Evolutionary conservation across 805 yeast species (phyloP), one percentile per base, ranked within the genome.

Genomic region (Spathaspora gorwiae): DNA sequence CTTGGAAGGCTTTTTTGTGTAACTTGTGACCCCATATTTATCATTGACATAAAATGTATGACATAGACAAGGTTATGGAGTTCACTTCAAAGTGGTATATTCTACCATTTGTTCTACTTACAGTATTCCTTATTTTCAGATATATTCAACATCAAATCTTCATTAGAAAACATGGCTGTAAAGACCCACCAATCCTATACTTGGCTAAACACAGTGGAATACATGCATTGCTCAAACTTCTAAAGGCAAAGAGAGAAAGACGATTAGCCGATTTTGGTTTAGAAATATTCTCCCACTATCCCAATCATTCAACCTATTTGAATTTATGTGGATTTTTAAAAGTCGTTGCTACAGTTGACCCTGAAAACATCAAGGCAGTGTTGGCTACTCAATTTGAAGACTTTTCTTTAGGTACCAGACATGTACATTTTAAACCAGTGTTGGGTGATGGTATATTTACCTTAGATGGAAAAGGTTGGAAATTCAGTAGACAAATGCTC

Each of bases 401-500:
- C 43, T 68, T 65, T 50, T 60, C 54, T 26, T 50, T 66, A 5
- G 72, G 71, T 12, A 44, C 55, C 1, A 61, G 72, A 50, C 67
- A 62, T 48, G 53, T 55, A 4, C 64, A 57, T 41, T 63, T 65
- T 48, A 46, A 52, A 26, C 68, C 68, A 26, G 52, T 66, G 4
- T 54, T 67, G 34, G 73, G 72, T 5, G 68, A 66, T 45, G 71
- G 72, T 3, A 62, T 68, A 26, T 68, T 68, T 51, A 66, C 72
- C 13, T 55, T 66, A 30, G 72, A 66, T 47, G 64, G 65, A 24
- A 56, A 50, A 19, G 70, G 71, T n/a, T 67, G 72, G 73, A 67
- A 67, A 48, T 62, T 65, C 37, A 59, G 65, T 26, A 52, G 73
- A 43, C 61, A 68, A 7, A 54, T 68, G 55, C 59, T 68, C 45